phyloP scores from a whole-genome alignment of 768 basidiomycete genomes.

The Ephemerocybe angulata region DNA sequence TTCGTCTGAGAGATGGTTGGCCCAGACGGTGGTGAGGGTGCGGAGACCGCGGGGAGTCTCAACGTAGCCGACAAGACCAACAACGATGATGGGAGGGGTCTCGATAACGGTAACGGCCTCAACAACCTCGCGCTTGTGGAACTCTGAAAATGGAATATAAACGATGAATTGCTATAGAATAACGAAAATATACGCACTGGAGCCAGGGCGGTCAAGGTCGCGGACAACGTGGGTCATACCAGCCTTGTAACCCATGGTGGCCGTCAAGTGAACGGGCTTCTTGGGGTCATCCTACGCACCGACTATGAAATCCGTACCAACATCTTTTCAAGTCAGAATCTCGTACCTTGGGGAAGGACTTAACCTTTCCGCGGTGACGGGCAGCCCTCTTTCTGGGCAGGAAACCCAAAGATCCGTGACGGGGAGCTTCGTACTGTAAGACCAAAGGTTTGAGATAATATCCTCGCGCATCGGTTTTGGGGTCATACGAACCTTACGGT shows the following conservation, averaged over 20 bases:
- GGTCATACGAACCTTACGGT: constrained; percentile 70
- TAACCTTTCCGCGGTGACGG: constrained; percentile 97
- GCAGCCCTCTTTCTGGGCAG: constrained; percentile 95
- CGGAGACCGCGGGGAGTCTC: constrained; percentile 99
- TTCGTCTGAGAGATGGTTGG: constrained; percentile 95
- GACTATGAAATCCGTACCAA: constrained; percentile 6
- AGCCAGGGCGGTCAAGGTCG: constrained; percentile 98
- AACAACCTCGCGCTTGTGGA: constrained; percentile 99
- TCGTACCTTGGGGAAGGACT: constrained; percentile 95
- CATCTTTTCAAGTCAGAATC: too few relatives aligned
- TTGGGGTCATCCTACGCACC: constrained; percentile 89
- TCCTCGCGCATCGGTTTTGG: neutral
- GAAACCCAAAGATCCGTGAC: constrained; percentile 97
- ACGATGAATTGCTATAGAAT: neutral
- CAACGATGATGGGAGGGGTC: constrained; percentile 93
- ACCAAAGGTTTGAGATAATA: constrained; percentile 11
- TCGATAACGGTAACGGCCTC: constrained; percentile 96
- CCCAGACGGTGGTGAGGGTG: constrained; percentile 98
- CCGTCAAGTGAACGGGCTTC: constrained; percentile 98
- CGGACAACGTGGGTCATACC: constrained; percentile 99
- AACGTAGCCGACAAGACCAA: constrained; percentile 98
- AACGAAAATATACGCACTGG: too few relatives aligned
- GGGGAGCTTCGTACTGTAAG: constrained; percentile 91
- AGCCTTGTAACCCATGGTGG: constrained; percentile 99
- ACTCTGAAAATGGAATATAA: constrained; percentile 55